Conservation (phyloP, 345 rosid genomes). For the Excoecaria agallocha region DNA sequence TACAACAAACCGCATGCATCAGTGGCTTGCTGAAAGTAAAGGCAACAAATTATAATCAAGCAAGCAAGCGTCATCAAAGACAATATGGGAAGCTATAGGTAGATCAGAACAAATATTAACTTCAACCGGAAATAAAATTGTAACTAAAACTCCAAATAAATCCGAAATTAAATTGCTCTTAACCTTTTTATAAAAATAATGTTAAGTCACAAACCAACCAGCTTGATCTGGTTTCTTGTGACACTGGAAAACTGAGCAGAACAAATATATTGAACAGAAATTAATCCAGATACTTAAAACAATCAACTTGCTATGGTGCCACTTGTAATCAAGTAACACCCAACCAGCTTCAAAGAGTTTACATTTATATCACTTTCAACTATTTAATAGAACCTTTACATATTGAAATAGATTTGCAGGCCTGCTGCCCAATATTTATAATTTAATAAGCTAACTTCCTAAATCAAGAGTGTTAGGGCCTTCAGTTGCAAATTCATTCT, state of each 20-base stretch:
- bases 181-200: too few relatives aligned
- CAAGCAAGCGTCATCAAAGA: neutral
- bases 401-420: neutral
- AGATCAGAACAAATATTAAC: neutral
- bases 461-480: neutral
- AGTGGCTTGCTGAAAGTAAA: neutral
- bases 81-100: neutral
- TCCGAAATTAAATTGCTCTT: too few relatives aligned
- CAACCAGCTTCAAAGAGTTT: neutral
- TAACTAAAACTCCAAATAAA: neutral
- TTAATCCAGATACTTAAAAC: neutral
- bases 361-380: neutral
- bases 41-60: neutral
- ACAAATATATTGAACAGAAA: neutral
- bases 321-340: neutral
- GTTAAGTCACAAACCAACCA: neutral
- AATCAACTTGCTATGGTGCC: neutral
- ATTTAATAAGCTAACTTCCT: neutral
- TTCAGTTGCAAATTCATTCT: neutral
- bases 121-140: neutral
- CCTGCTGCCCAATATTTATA: neutral
- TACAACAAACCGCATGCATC: too few relatives aligned
- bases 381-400: neutral
- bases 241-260: neutral
- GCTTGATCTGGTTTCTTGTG: neutral